Conservation (phyloP, 2,329 filamentous ascomycete genomes). For the Fusarium pseudonygamai region DNA sequence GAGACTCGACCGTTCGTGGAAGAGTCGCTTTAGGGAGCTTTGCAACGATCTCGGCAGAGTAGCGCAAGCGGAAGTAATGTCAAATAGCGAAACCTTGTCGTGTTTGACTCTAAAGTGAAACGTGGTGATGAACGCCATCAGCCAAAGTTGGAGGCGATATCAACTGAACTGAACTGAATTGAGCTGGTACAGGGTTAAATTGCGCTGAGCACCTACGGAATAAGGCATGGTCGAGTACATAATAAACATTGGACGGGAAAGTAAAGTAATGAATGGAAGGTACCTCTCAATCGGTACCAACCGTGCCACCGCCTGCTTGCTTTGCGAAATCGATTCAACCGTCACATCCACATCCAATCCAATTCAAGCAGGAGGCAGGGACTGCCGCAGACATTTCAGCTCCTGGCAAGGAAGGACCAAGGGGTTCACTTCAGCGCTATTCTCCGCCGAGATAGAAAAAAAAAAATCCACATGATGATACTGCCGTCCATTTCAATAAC, state of each 20-base stretch:
- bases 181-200: background rate
- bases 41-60: conserved; percentile 13
- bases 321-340: background rate
- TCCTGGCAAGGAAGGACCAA: conserved; percentile 1
- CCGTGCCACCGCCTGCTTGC: background rate
- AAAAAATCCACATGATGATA: background rate
- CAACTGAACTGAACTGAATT: background rate
- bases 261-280: background rate
- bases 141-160: background rate
- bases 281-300: conserved; percentile 17
- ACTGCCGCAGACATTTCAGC: background rate
- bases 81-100: conserved; percentile 12
- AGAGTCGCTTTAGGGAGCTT: conserved; percentile 20
- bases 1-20: conserved; percentile 29
- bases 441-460: conserved; percentile 16
- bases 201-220: background rate
- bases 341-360: background rate
- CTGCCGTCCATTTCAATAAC: background rate
- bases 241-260: background rate
- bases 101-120: conserved; percentile 3
- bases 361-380: conserved; percentile 6
- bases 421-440: conserved; percentile 24
- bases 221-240: background rate
- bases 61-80: conserved; percentile 23
- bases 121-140: conserved; percentile 1